Evolutionary conservation across 2,329 filamentous ascomycete species (phyloP), one percentile per base, ranked within the genome.

Genomic region (Decorospora gaudefroyi): DNA sequence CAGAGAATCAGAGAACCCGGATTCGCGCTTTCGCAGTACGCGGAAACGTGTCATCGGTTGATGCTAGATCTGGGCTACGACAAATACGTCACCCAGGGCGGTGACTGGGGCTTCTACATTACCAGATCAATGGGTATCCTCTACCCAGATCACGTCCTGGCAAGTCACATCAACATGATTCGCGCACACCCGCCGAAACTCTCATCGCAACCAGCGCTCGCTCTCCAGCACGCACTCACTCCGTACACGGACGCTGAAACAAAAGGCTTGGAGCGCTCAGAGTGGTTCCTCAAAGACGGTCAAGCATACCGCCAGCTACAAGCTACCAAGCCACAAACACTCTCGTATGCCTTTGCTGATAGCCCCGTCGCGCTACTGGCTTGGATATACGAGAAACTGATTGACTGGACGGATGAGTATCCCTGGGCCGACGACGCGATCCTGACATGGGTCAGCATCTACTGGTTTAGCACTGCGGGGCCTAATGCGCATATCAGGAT

Each of bases 321-420:
- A 56, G 70, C 72, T 9, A 90, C 87, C 0, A 84, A 85, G 44
- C 88, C 88, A 0, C 82, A 88, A 37, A 92, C 88, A 0, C 62
- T 91, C 0, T 84, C 84, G 0, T 88, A 88, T 59, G 82, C 76
- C 0, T 74, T 91, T 3, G 76, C 80, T 0, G 87, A 90, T 62
- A 84, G 79, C 5, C 88, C 88, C 0, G 79, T 88, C 0, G 86
- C 79, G 0, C 71, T 90, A 3, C 74, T 92, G 1, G 81, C 86
- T 0, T 93, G 88, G 88, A 83, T 92, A 22, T 87, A 87, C 54
- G 88, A 92, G 70, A 92, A 92, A 64, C 71, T 92, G 25, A 81
- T 85, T 54, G 84, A 87, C 56, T 92, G 87, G 88, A 84, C 83
- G 0, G 87, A 91, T 57, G 59, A 57, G 1, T 90, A 90, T 60